Evolutionary conservation across 495 filamentous ascomycete genomes (phyloP).

Genomic region (Penicillium atrosanguineum): DNA sequence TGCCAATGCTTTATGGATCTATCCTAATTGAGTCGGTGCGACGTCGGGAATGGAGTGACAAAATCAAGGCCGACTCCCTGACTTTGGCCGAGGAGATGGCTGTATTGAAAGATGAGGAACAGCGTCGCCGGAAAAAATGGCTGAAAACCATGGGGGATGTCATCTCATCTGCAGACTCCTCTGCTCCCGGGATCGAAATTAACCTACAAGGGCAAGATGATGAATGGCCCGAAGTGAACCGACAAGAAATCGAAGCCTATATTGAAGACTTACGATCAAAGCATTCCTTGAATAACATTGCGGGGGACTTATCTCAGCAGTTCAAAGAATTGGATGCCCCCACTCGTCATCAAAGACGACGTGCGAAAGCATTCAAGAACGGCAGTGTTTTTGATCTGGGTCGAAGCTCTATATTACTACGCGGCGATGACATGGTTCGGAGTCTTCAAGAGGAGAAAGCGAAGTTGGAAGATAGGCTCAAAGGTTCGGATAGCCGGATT

Average conservation of each 20-base stretch:
- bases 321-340: constrained; percentile 62
- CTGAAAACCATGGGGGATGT: constrained; percentile 68
- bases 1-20: constrained; percentile 86
- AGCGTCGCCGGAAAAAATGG: constrained; percentile 86
- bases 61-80: constrained; percentile 79
- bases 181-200: constrained; percentile 76
- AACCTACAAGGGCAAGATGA: constrained; percentile 79
- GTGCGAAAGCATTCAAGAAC: constrained; percentile 90
- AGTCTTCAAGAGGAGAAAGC: constrained; percentile 74
- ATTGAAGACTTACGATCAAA: constrained; percentile 48
- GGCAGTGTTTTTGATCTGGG: constrained; percentile 88
- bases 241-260: constrained; percentile 57
- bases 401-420: constrained; percentile 73
- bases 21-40: constrained; percentile 81
- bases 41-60: constrained; percentile 86
- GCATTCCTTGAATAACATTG: constrained; percentile 36
- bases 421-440: constrained; percentile 75
- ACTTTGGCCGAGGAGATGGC: constrained; percentile 89
- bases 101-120: constrained; percentile 84
- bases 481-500: constrained; percentile 85
- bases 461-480: constrained; percentile 76
- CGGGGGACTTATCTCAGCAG: constrained; percentile 64
- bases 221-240: constrained; percentile 65
- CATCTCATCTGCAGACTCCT: constrained; percentile 57
- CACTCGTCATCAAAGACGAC: constrained; percentile 70